Base-by-base conservation (phyloP, 805 yeast species). In the Suhomyces sp. region DNA sequence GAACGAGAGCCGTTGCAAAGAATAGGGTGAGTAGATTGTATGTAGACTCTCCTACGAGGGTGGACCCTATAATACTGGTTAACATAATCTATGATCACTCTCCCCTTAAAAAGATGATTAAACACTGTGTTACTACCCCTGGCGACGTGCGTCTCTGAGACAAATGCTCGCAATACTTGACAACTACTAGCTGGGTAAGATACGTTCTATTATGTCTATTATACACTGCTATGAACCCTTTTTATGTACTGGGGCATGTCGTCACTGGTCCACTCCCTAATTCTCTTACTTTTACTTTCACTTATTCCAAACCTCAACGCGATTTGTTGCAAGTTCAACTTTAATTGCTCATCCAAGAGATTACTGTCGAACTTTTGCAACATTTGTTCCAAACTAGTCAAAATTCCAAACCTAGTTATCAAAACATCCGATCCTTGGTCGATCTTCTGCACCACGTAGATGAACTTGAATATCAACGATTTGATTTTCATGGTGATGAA, bases 391-490 rank as follows among this genome's bases (percentile, higher is more conserved):
- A 75, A 57, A 35, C 60, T 60, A 7, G 72, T 49, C 27, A 74
- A 60, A 0, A 66, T 54, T 2, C 73, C 89, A 64, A 73, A 84
- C 47, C 88, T 79, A 10, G 90, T 79, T 12, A 86, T 71, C 46
- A 88, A 66, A 40, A 79, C 58, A 54, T 84, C 84, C 0, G 83
- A 74, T 8, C 91, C 90, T 51, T 77, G 77, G 22, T 81, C 83
- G 19, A 84, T 65, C n/a, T 69, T 66, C 58, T 81, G 82, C 1
- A 85, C 61, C n/a, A 69, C 71, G 54, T 73, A 73, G 4, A 86
- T 49, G 7, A 85, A 66, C 17, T 65, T 65, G 19, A 73, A 61
- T 5, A 86, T 65, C 48, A 71, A 65, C 2, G 68, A 65, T 44
- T 74, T 75, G 40, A 83, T 57, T 41, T 71, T 72, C 29, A 70